Percentiles rank a stretch among this genome's conserved stretches.
Evolutionary conservation across 2,329 filamentous ascomycete genomes (phyloP).

Genomic region (Sordariomycetes sp.): DNA sequence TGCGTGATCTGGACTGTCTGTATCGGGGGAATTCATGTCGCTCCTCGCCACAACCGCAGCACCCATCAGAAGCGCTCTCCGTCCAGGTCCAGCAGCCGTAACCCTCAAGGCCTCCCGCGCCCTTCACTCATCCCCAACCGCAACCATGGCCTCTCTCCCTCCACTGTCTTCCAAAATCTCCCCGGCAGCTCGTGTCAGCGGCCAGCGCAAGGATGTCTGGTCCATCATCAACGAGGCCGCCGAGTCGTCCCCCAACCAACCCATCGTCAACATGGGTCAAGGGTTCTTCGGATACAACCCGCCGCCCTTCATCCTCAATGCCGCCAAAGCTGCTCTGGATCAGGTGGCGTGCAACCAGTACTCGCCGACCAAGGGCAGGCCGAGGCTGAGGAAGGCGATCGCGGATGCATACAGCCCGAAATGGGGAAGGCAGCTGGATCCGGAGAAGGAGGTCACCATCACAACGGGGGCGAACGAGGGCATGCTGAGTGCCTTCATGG

Average conservation of each 20-base stretch:
- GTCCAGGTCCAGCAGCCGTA: neutral
- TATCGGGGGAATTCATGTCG: neutral
- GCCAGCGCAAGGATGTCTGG: constrained; percentile 44
- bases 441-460: constrained; percentile 88
- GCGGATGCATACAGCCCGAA: constrained; percentile 85
- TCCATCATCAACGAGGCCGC: constrained; percentile 59
- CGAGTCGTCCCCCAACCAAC: constrained; percentile 51
- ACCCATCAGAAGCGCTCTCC: no score
- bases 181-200: constrained; percentile 39
- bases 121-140: neutral
- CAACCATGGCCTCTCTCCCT: constrained; percentile 17
- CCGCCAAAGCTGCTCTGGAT: constrained; percentile 82
- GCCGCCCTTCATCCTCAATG: constrained; percentile 80
- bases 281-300: constrained; percentile 90
- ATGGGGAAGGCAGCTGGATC: constrained; percentile 74
- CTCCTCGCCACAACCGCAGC: neutral
- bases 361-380: constrained; percentile 87
- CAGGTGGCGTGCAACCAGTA: constrained; percentile 98
- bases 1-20: no score
- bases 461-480: constrained; percentile 88
- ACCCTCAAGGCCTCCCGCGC: neutral
- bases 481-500: constrained; percentile 98
- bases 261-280: constrained; percentile 55
- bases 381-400: constrained; percentile 84
- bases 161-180: constrained; percentile 39